These are phyloP conservation scores for Lathyrus oleraceus DNA, from an alignment of 306 rosid species.

Conservation along the genomic window DNA sequence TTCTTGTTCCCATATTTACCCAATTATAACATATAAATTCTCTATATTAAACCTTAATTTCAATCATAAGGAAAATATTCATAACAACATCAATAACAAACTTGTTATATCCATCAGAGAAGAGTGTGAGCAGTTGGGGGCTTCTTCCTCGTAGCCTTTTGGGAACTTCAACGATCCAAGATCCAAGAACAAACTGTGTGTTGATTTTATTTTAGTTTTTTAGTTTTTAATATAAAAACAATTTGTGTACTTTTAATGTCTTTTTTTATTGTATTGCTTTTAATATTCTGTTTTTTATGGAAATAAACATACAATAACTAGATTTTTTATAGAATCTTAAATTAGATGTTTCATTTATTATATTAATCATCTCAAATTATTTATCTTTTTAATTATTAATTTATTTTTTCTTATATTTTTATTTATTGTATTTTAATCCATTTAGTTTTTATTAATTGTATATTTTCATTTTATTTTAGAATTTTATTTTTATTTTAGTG, in stretches of 20 bases:
- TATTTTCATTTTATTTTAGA: no score
- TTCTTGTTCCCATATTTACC: conserved; percentile 19
- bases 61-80: background rate
- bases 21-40: conserved; percentile 8
- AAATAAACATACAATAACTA: background rate
- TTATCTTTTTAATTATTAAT: no score
- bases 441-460: no score
- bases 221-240: no score
- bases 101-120: conserved; percentile 13
- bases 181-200: background rate
- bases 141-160: conserved; percentile 11
- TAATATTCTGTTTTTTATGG: no score
- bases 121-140: conserved; percentile 19
- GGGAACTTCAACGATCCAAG: background rate
- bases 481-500: no score
- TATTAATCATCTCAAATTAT: no score
- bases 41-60: background rate
- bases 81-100: conserved; percentile 10
- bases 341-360: no score
- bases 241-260: no score
- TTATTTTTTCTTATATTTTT: no score
- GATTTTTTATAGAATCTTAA: background rate
- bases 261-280: no score
- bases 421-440: no score
- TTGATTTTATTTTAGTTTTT: background rate